These are phyloP conservation scores for Leishmania guyanensis DNA, from an alignment of 208 protist genomes.

Conservation along the genomic window DNA sequence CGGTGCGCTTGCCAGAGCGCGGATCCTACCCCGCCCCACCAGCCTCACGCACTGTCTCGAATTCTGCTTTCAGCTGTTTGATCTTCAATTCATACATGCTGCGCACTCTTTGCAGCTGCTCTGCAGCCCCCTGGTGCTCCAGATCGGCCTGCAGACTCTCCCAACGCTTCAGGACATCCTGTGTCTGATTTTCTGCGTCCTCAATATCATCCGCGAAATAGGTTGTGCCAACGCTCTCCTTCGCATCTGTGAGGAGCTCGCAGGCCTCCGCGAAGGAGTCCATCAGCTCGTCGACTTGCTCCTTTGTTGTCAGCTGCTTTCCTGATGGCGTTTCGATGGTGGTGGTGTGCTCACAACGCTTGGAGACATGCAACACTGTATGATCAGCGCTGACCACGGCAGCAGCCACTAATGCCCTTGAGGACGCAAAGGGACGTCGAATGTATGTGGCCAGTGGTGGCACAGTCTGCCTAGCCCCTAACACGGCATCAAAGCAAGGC, in stretches of 20 bases:
- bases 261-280: slow-evolving; percentile 66
- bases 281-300: slow-evolving; percentile 55
- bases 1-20: neutral
- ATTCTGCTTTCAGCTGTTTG: slow-evolving; percentile 63
- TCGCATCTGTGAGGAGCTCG: slow-evolving; percentile 66
- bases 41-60: slow-evolving; percentile 44
- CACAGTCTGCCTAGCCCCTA: neutral
- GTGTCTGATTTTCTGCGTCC: slow-evolving; percentile 55
- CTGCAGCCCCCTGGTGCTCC: slow-evolving; percentile 29
- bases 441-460: too few species aligned
- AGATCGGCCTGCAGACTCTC: slow-evolving; percentile 37
- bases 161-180: slow-evolving; percentile 60
- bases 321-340: neutral
- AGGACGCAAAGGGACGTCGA: neutral
- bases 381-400: neutral
- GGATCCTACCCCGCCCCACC: slow-evolving; percentile 16
- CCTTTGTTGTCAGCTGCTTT: slow-evolving; percentile 2
- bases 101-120: slow-evolving; percentile 34
- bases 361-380: neutral
- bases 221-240: slow-evolving; percentile 64
- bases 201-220: slow-evolving; percentile 78
- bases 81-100: slow-evolving; percentile 74
- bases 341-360: slow-evolving; percentile 11
- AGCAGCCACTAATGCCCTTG: neutral
- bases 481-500: neutral